A percentile compares a stretch with the other conserved stretches of the same genome.
Conservation (phyloP, 345 rosid genomes). For the Turritis glabra region DNA sequence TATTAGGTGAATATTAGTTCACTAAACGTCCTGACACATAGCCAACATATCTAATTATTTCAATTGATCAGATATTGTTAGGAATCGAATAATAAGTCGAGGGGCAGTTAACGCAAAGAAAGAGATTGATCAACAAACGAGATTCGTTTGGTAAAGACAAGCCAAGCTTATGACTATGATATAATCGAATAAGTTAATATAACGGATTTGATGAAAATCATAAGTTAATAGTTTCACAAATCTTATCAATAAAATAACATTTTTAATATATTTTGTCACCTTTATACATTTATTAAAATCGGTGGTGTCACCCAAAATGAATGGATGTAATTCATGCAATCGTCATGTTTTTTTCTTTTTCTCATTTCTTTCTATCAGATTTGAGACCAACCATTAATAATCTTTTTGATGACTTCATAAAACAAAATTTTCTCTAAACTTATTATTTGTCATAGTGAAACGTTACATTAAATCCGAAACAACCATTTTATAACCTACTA, state of each 20-base stretch:
- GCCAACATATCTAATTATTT: background rate
- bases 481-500: too few species aligned
- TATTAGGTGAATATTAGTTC: constrained; percentile 31
- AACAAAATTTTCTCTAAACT: too few species aligned
- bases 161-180: background rate
- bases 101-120: constrained; percentile 25
- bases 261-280: too few species aligned
- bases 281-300: background rate
- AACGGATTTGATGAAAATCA: background rate
- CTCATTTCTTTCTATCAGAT: too few species aligned
- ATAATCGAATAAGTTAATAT: background rate
- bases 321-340: too few species aligned
- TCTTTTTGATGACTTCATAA: too few species aligned
- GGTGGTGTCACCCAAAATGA: background rate
- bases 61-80: background rate
- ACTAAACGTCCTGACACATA: constrained; percentile 11
- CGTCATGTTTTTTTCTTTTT: too few species aligned
- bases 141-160: constrained; percentile 20
- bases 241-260: too few species aligned
- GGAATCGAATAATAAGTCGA: constrained; percentile 5
- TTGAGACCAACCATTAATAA: too few species aligned
- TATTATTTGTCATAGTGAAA: too few species aligned
- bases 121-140: constrained; percentile 36
- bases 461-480: too few species aligned
- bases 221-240: background rate